These are phyloP conservation scores for Fusarium praegraminearum DNA, from an alignment of 2,329 filamentous ascomycete genomes.

Conservation along the genomic window DNA sequence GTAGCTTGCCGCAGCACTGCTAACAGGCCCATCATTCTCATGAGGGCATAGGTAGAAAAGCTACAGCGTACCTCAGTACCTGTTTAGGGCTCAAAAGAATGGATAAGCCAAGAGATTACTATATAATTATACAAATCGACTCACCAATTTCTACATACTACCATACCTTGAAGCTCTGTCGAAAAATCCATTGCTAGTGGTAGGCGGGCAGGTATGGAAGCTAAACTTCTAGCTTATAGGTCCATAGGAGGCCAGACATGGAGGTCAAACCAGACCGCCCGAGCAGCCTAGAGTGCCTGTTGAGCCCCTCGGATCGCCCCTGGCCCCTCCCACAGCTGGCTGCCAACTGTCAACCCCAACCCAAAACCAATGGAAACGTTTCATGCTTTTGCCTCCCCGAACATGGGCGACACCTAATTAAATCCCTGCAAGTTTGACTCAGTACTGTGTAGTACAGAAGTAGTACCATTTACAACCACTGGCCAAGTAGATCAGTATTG, in stretches of 20 bases:
- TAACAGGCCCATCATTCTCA: neutral
- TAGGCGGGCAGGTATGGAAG: neutral
- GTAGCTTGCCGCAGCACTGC: conserved; percentile 14
- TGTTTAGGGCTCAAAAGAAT: neutral
- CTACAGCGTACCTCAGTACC: neutral
- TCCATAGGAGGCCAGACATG: too few relatives aligned
- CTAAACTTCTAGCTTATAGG: conserved; percentile 18
- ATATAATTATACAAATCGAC: neutral
- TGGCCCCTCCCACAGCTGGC: conserved; percentile 9
- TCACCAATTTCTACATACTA: neutral
- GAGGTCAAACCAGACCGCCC: neutral
- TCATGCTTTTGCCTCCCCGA: conserved; percentile 18
- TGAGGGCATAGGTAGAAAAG: neutral
- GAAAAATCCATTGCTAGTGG: neutral
- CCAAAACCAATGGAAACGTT: conserved; percentile 9
- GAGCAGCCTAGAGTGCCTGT: neutral
- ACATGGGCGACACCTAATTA: conserved; percentile 7
- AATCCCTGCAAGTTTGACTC: conserved; percentile 35
- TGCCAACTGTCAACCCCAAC: conserved; percentile 24
- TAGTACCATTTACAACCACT: conserved; percentile 26
- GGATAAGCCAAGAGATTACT: neutral
- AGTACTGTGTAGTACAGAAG: conserved; percentile 5
- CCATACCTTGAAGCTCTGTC: neutral
- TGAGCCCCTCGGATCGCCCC: conserved; percentile 16
- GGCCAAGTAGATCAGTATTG: neutral